Conservation (phyloP, 75 land plant species). For the Cryptomeria japonica region DNA sequence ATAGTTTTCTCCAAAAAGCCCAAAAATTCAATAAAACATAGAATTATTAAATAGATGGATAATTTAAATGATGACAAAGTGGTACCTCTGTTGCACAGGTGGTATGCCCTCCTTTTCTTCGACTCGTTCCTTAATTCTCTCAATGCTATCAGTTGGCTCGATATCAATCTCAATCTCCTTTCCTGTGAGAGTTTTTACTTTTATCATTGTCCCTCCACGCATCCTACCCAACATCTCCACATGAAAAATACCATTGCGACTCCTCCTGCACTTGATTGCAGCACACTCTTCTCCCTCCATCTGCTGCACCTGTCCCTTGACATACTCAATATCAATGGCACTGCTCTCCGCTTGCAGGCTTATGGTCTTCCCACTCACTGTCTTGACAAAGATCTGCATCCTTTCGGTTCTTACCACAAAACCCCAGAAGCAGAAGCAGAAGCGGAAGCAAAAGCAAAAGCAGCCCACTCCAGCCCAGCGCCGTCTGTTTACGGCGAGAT, state of each 20-base stretch:
- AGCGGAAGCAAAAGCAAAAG: no score
- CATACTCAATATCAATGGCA: not conserved
- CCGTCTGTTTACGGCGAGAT: no score
- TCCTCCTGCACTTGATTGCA: not conserved
- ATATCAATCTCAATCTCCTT: conserved; percentile 69
- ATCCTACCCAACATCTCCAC: conserved; percentile 20
- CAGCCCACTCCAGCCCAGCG: no score
- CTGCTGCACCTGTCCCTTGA: not conserved
- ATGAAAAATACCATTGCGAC: not conserved
- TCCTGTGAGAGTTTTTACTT: conserved; percentile 63
- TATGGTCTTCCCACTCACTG: not conserved
- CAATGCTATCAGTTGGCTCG: conserved; percentile 60
- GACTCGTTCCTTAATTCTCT: conserved; percentile 61
- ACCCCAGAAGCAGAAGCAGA: not conserved
- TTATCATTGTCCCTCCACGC: conserved; percentile 68
- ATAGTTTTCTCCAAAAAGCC: no score
- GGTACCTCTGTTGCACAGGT: conserved; percentile 58
- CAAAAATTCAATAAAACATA: no score
- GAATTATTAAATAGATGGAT: no score
- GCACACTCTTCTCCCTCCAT: not conserved
- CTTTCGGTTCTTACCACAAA: not conserved
- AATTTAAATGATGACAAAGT: no score
- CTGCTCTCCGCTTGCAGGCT: not conserved
- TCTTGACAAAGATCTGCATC: not conserved
- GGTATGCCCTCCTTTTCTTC: conserved; percentile 73